Percentiles rank a stretch among this genome's conserved stretches.
Conservation (phyloP, 345 rosid genomes). For the Bruguiera sexangula region DNA sequence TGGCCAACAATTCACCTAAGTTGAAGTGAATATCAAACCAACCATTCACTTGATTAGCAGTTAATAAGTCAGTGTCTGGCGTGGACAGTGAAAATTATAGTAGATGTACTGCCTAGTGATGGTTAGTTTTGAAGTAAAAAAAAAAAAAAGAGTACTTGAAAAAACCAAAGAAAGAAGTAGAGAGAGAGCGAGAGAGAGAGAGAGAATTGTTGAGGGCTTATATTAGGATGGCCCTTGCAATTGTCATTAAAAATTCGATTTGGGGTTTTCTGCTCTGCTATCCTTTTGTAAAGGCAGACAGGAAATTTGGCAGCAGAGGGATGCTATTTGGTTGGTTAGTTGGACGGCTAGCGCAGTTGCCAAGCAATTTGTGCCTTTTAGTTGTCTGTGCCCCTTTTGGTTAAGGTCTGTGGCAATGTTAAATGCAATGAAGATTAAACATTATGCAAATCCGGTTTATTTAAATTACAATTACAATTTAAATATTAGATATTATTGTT, state of each 20-base stretch:
- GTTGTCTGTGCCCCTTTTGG: too few relatives aligned
- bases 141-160: neutral
- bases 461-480: too few relatives aligned
- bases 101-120: neutral
- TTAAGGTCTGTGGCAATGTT: too few relatives aligned
- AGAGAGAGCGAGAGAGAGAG: neutral
- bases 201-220: conserved; percentile 3
- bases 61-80: neutral
- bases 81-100: neutral
- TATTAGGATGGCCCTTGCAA: conserved; percentile 12
- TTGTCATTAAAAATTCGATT: neutral
- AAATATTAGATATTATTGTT: too few relatives aligned
- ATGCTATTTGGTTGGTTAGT: too few relatives aligned
- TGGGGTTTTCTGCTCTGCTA: conserved; percentile 6
- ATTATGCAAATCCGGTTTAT: too few relatives aligned
- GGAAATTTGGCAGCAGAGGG: conserved; percentile 24
- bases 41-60: neutral
- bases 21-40: neutral
- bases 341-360: too few relatives aligned
- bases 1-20: conserved; percentile 16
- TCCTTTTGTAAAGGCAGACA: conserved; percentile 10
- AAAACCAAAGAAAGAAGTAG: neutral
- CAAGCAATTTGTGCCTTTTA: too few relatives aligned
- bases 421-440: too few relatives aligned
- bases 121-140: neutral